Base-by-base conservation (phyloP, 164 flowering plant species). In the Chimonanthus praecox region DNA sequence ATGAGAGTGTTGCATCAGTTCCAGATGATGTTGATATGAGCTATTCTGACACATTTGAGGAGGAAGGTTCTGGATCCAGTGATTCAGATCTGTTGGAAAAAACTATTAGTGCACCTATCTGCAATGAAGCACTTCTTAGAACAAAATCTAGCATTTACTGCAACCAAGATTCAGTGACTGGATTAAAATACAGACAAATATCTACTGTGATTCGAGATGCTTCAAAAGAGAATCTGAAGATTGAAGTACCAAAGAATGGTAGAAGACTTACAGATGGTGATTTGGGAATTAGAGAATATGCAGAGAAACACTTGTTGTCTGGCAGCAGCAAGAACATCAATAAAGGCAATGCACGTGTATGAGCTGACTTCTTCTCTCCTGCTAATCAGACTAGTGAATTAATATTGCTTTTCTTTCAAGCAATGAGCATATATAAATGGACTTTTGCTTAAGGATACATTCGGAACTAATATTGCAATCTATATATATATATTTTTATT, bases 1-100 rank as follows among this genome's bases (percentile, higher is more conserved):
- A 81, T 3, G 87, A 85, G 82, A 88, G 93, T 46, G 83, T 86
- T 51, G 93, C 83, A 60, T 90, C 94, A 1, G 89, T 82, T 49
- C 80, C 87, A 5, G 83, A 83, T 78, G 86, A 81, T 60, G 44
- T 76, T 44, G 82, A 82, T 63, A 73, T 71, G 3, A 75, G 51
- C 63, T 82, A 69, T 78, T 82, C 86, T 20, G 88, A 84, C 44
- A 76, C 72, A n/a, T 82, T 69, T 47, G 87, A 77, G 33, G 88
- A 84, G 48, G 87, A 82, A 48, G 78, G 49, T 49, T 73, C 69
- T 68, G 83, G 74, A 33, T 71, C 71, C 18, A 80, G 69, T 62
- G 80, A 81, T 71, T 48, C 76, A 16, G 81, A 81, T 68, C 71
- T 69, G n/a, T 73, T 61, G 18, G 84, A 79, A 15, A 78, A 69